Percentiles rank a stretch among this genome's conserved stretches.
phyloP scores from a whole-genome alignment of 1,284 basidiomycete genomes.

The Puccinia brachypodii region DNA sequence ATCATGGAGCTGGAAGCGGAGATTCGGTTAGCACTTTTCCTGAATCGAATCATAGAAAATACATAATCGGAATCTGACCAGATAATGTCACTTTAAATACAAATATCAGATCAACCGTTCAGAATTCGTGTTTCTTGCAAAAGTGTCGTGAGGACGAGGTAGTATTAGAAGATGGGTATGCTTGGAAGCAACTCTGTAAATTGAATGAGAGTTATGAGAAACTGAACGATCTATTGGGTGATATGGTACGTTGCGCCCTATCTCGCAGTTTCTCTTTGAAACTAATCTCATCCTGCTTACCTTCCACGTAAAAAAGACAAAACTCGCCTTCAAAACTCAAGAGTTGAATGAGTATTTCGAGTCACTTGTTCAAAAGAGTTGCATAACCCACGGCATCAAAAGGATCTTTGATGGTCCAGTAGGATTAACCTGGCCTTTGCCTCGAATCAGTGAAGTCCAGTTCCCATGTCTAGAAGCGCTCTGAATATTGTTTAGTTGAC shows the following conservation, averaged over 20 bases:
- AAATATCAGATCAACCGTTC: conserved; percentile 18
- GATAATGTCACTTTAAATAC: too few relatives aligned
- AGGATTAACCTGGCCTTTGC: conserved; percentile 30
- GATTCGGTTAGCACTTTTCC: not conserved
- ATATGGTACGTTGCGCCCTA: conserved; percentile 11
- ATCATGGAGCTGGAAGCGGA: conserved; percentile 34
- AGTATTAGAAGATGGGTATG: conserved; percentile 24
- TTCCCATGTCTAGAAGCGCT: not conserved
- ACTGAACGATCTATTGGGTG: not conserved
- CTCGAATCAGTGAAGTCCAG: conserved; percentile 14
- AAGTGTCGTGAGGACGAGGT: conserved; percentile 9
- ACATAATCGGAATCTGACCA: too few relatives aligned
- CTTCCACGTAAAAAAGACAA: not conserved
- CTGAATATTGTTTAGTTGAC: not conserved
- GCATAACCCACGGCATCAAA: not conserved
- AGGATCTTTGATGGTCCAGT: conserved; percentile 15
- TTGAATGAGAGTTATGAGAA: not conserved
- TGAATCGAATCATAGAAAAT: not conserved
- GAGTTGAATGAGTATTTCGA: conserved; percentile 20
- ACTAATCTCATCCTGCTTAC: not conserved
- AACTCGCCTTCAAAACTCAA: not conserved
- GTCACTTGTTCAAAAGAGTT: conserved; percentile 5
- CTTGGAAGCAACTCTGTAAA: conserved; percentile 34
- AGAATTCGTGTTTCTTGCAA: conserved; percentile 24
- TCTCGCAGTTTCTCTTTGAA: not conserved